Base-by-base conservation (phyloP, 805 yeast species). In the Brettanomyces anomalus region DNA sequence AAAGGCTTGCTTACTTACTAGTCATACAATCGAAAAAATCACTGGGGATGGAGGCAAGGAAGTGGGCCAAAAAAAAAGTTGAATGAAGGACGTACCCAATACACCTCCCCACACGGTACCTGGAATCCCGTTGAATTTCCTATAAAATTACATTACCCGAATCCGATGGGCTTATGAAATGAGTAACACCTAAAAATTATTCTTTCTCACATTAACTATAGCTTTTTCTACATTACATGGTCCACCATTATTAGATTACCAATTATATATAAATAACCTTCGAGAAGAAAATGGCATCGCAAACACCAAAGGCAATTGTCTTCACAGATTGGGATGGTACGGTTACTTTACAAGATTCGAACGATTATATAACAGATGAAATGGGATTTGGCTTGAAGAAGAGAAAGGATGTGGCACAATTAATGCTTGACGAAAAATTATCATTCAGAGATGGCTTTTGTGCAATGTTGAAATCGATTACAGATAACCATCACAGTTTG, bases 291-390 rank as follows among this genome's bases (percentile, higher is more conserved):
- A 42, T 37, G 46, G 33, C 33, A 4, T 26, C 36, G 15, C 34
- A 32, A 14, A 7, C n/a, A 32, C 60, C 59, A 11, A 46, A 49
- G 49, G 90, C 95, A 38, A 87, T 93, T 55, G 83, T 93, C 36
- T 93, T 93, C 70, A 85, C 97, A 36, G 99, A 93, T 62, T 93
- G 94, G 78, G 99, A 93, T 61, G 99, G 99, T 24, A 93, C 98
- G 2, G 93, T 93, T 49, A 93, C 98, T 11, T 67, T 85, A 46
- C 95, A 90, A 61, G 99, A 93, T 62, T 85, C 96, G 46, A 93
- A 93, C 61, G 97, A 93, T 62, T 84, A 71, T 60, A 67, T 93
- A 49, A 89, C 97, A 7, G 97, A 93, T 60, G 77, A 76, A 53
- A 68, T 83, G 18, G 99, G 99, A 3, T 83, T 87, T 61, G 97